A percentile compares a stretch with the other conserved stretches of the same genome.
These are phyloP conservation scores for Trapa bicornis DNA, from an alignment of 345 rosid species.

Conservation along the genomic window DNA sequence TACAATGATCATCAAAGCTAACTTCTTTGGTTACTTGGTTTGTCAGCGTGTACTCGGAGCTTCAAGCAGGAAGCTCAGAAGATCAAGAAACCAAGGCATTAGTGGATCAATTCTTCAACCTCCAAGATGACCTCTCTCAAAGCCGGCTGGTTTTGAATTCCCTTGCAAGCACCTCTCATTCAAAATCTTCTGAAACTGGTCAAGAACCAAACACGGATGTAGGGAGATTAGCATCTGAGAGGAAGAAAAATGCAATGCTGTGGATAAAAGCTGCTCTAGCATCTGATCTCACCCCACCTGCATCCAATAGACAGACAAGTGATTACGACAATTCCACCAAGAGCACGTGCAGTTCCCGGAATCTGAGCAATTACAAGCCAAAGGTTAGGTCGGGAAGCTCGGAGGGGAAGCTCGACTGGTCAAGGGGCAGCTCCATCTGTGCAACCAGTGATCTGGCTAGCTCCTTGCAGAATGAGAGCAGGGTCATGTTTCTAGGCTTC, in stretches of 20 bases:
- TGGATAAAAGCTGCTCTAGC: conserved; percentile 57
- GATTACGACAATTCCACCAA: background rate
- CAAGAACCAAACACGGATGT: conserved; percentile 15
- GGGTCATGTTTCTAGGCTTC: conserved; percentile 36
- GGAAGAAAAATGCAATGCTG: conserved; percentile 33
- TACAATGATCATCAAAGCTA: background rate
- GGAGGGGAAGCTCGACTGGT: conserved; percentile 14
- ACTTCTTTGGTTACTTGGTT: background rate
- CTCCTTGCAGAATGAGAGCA: conserved; percentile 31
- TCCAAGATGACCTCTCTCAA: conserved; percentile 43
- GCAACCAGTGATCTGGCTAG: conserved; percentile 25
- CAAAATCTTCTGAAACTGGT: conserved; percentile 11
- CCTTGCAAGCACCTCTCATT: conserved; percentile 10
- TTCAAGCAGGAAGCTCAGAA: conserved; percentile 21
- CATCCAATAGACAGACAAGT: conserved; percentile 7
- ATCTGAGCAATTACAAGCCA: conserved; percentile 16
- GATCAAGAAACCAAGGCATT: conserved; percentile 23
- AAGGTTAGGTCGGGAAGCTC: conserved; percentile 8
- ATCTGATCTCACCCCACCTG: conserved; percentile 33
- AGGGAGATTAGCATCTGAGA: conserved; percentile 25
- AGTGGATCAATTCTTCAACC: conserved; percentile 36
- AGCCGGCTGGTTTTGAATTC: conserved; percentile 35
- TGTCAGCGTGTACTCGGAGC: conserved; percentile 51
- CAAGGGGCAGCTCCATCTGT: conserved; percentile 22
- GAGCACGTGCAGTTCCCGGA: conserved; percentile 1